phyloP scores from a whole-genome alignment of 2,329 filamentous ascomycete genomes.

The Alternaria postmessia region DNA sequence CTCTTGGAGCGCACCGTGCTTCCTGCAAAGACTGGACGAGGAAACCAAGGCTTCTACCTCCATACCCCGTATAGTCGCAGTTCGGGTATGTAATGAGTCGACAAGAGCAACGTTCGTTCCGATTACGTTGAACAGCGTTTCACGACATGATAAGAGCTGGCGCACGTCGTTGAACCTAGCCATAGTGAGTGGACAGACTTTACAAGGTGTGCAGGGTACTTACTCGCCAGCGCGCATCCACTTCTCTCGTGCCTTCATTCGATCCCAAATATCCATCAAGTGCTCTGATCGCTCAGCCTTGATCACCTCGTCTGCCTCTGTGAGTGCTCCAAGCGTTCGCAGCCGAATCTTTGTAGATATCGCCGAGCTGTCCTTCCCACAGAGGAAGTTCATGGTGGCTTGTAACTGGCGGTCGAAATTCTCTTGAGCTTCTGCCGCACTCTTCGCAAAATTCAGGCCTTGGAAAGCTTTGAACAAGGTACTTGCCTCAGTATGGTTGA shows the following conservation, averaged over 20 bases:
- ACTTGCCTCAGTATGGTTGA: slow-evolving; percentile 69
- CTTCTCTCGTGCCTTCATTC: slow-evolving; percentile 69
- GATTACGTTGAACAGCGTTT: slow-evolving; percentile 82
- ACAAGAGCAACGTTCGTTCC: slow-evolving; percentile 73
- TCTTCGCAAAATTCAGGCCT: slow-evolving; percentile 72
- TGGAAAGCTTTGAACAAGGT: slow-evolving; percentile 84
- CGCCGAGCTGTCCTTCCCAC: slow-evolving; percentile 35
- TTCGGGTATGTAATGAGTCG: slow-evolving; percentile 66
- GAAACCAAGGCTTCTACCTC: slow-evolving; percentile 81
- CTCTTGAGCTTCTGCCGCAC: slow-evolving; percentile 61
- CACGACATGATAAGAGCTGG: slow-evolving; percentile 81
- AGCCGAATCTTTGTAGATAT: slow-evolving; percentile 36
- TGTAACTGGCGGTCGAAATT: slow-evolving; percentile 69
- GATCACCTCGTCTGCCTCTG: slow-evolving; percentile 82
- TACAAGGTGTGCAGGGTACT: slow-evolving; percentile 39
- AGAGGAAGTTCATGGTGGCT: slow-evolving; percentile 53
- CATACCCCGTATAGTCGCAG: slow-evolving; percentile 70
- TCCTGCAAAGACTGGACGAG: slow-evolving; percentile 77
- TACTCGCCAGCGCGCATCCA: slow-evolving; percentile 89
- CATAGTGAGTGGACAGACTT: slow-evolving; percentile 45
- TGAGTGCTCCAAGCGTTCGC: slow-evolving; percentile 70
- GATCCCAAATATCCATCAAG: slow-evolving; percentile 67
- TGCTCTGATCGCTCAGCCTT: slow-evolving; percentile 67
- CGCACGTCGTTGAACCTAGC: slow-evolving; percentile 77
- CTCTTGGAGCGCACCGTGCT: slow-evolving; percentile 83